A percentile compares a stretch with the other conserved stretches of the same genome.
Conservation (phyloP, 495 filamentous ascomycete genomes). For the Astrothelium subdiscretum region DNA sequence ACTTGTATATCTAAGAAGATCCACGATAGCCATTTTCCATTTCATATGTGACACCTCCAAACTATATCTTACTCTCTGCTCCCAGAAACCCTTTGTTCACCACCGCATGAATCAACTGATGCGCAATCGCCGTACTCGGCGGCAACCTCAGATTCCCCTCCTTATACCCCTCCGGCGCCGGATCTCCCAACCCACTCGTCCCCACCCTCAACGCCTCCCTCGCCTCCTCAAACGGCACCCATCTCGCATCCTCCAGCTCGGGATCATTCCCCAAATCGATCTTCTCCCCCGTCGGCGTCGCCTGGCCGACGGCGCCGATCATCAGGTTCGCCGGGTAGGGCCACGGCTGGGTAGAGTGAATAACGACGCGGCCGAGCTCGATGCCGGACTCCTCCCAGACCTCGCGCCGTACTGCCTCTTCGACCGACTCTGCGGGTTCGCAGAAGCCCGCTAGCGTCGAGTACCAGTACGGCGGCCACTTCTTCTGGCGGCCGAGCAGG, state of each 20-base stretch:
- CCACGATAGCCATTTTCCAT: too few relatives aligned
- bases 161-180: conserved; percentile 52
- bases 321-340: conserved; percentile 83
- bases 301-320: conserved; percentile 89
- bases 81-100: conserved; percentile 25
- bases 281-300: conserved; percentile 59
- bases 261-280: conserved; percentile 79
- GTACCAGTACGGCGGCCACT: conserved; percentile 79
- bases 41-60: too few relatives aligned
- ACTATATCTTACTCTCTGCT: conserved; percentile 19
- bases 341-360: conserved; percentile 91
- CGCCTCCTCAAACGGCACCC: conserved; percentile 61
- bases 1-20: too few relatives aligned
- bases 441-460: conserved; percentile 87
- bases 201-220: conserved; percentile 30
- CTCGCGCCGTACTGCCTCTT: conserved; percentile 89
- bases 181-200: conserved; percentile 55
- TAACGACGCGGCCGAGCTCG: conserved; percentile 68
- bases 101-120: conserved; percentile 33
- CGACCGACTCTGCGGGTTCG: conserved; percentile 87
- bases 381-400: conserved; percentile 95
- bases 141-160: conserved; percentile 38
- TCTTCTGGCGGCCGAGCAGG: conserved; percentile 72
- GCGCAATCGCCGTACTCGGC: conserved; percentile 36
- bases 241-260: conserved; percentile 80